These are phyloP conservation scores for Nicotiana tomentosiformis DNA, from an alignment of 257 asterid species.

Conservation along the genomic window DNA sequence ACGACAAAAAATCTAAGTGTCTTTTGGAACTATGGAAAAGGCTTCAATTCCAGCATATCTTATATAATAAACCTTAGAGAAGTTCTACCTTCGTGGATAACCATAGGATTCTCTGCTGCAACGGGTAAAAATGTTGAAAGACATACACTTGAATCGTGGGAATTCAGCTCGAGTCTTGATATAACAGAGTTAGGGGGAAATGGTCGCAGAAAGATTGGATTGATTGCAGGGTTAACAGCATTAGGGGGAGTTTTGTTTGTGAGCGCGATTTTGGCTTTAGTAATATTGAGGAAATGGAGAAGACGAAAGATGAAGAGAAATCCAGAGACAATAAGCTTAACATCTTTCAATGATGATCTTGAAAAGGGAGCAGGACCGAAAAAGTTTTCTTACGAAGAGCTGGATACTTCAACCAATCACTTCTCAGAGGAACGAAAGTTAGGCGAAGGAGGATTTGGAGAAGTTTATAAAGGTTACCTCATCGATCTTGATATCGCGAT, in stretches of 20 bases:
- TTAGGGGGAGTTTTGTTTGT: conserved; percentile 6
- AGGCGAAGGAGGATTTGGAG: conserved; percentile 40
- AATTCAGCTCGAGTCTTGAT: conserved; percentile 24
- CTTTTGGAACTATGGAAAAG: conserved; percentile 23
- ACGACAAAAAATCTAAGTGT: conserved; percentile 25
- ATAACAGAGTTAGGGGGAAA: neutral
- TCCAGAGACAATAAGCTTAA: conserved; percentile 12
- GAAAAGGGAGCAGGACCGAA: conserved; percentile 41
- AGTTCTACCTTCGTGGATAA: conserved; percentile 26
- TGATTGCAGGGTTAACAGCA: conserved; percentile 15
- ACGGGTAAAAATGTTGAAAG: conserved; percentile 18
- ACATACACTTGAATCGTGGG: conserved; percentile 25
- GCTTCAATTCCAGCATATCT: conserved; percentile 22
- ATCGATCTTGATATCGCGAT: conserved; percentile 21
- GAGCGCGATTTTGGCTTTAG: conserved; percentile 7
- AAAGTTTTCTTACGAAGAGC: conserved; percentile 26
- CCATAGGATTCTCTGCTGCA: conserved; percentile 33
- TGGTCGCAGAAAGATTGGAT: neutral
- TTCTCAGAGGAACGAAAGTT: conserved; percentile 27
- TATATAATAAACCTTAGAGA: conserved; percentile 18
- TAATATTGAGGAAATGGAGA: conserved; percentile 15
- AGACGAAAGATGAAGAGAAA: neutral
- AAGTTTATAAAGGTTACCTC: conserved; percentile 29
- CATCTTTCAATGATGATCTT: conserved; percentile 30
- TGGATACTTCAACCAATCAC: conserved; percentile 28